Conservation (phyloP, 1,284 basidiomycete genomes). For the Sporisorium exsertum region DNA sequence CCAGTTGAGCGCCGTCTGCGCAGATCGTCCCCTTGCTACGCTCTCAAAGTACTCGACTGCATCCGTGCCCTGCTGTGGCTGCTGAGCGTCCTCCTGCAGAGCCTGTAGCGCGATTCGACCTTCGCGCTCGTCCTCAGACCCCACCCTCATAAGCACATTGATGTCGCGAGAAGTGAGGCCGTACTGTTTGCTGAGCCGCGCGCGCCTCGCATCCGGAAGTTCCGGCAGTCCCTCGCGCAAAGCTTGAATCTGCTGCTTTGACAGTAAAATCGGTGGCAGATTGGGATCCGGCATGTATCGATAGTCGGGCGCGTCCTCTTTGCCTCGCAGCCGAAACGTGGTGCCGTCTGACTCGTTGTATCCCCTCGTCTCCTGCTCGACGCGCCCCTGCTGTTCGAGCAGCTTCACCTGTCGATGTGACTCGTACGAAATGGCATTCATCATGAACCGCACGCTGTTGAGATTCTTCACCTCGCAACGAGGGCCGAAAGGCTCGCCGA, state of each 20-base stretch:
- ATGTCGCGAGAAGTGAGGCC: constrained; percentile 75
- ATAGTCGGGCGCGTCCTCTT: constrained; percentile 95
- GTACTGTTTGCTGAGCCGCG: constrained; percentile 74
- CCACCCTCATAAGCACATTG: constrained; percentile 64
- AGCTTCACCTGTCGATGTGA: constrained; percentile 78
- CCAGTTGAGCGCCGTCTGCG: constrained; percentile 82
- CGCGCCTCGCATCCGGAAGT: constrained; percentile 78
- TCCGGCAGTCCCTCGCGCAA: constrained; percentile 79
- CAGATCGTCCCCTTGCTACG: constrained; percentile 45
- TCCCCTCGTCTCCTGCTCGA: constrained; percentile 89
- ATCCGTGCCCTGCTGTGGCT: constrained; percentile 12
- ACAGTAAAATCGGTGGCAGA: constrained; percentile 79
- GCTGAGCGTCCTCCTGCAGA: background rate
- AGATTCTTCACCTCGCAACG: constrained; percentile 98
- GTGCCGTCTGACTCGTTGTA: constrained; percentile 85
- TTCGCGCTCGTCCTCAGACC: constrained; percentile 59
- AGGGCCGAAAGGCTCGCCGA: constrained; percentile 78
- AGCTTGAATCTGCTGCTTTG: constrained; percentile 73
- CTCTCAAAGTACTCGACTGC: constrained; percentile 64
- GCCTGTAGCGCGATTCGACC: constrained; percentile 7
- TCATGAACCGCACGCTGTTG: constrained; percentile 88
- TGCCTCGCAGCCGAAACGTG: constrained; percentile 85
- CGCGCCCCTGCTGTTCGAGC: constrained; percentile 71
- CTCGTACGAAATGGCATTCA: constrained; percentile 84
- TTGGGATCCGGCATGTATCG: constrained; percentile 99